Evolutionary conservation across 345 rosid genomes (phyloP).

Genomic region (Ailanthus altissimus): DNA sequence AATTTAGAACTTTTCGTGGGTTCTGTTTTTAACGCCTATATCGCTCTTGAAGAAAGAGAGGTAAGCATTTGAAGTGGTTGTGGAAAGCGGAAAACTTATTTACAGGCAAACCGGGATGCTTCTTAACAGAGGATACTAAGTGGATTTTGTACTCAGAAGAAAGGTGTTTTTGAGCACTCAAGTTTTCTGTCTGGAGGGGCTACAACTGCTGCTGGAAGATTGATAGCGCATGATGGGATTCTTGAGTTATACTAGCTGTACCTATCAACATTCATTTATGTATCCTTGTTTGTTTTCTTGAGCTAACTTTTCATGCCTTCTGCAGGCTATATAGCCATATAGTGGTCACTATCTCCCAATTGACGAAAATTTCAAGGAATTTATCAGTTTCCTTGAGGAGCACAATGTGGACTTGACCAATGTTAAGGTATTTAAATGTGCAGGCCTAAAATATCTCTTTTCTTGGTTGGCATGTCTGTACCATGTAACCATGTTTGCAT

Average conservation of each 20-base stretch:
- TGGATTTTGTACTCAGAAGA: constrained; percentile 73
- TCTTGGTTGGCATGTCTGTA: neutral
- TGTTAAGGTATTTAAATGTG: constrained; percentile 47
- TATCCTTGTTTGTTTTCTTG: neutral
- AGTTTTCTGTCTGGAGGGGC: constrained; percentile 75
- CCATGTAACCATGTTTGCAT: neutral
- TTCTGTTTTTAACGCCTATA: neutral
- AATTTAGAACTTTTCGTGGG: neutral
- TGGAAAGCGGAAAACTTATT: constrained; percentile 56
- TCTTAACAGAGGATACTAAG: constrained; percentile 51
- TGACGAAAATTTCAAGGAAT: constrained; percentile 60
- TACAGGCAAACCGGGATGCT: constrained; percentile 42
- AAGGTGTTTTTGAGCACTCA: constrained; percentile 62
- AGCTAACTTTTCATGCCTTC: neutral
- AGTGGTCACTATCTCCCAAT: constrained; percentile 75
- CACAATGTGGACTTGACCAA: constrained; percentile 53
- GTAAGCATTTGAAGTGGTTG: constrained; percentile 61
- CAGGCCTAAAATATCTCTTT: neutral
- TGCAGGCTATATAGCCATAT: constrained; percentile 67
- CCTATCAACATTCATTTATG: neutral
- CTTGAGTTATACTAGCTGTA: constrained; percentile 45
- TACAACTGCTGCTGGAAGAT: constrained; percentile 65
- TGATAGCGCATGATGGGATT: constrained; percentile 54
- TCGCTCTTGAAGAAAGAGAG: constrained; percentile 57
- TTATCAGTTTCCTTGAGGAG: constrained; percentile 58